These are phyloP conservation scores for Shiraia sp. DNA, from an alignment of 2,329 filamentous ascomycete species.

Conservation along the genomic window DNA sequence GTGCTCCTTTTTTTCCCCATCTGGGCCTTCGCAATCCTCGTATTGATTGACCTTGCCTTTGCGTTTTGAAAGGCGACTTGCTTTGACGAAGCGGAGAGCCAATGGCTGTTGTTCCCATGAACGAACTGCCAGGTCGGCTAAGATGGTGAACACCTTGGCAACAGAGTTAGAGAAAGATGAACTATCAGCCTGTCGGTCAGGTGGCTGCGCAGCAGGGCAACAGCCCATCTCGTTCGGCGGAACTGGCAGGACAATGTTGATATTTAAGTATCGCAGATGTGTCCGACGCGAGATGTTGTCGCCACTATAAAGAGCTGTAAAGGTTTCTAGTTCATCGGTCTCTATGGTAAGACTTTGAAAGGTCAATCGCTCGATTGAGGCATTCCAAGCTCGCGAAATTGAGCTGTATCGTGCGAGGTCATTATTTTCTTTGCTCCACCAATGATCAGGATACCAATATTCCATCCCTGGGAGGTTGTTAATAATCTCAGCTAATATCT, in stretches of 20 bases:
- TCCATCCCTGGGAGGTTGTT: neutral
- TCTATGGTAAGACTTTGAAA: slow-evolving; percentile 2
- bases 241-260: slow-evolving; percentile 3
- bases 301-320: slow-evolving; percentile 5
- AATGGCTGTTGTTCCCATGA: neutral
- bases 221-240: slow-evolving; percentile 1
- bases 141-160: slow-evolving; percentile 3
- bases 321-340: slow-evolving; percentile 7
- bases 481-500: slow-evolving; percentile 8
- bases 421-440: too few species aligned
- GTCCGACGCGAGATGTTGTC: slow-evolving; percentile 4
- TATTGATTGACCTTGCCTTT: neutral
- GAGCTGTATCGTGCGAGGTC: slow-evolving; percentile 3
- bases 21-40: neutral
- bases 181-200: slow-evolving; percentile 8
- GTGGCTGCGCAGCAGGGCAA: neutral
- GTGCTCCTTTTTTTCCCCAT: neutral
- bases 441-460: too few species aligned
- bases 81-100: neutral
- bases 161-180: slow-evolving; percentile 2
- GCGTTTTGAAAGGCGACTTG: neutral
- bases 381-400: slow-evolving; percentile 9
- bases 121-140: slow-evolving; percentile 1
- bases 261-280: neutral
- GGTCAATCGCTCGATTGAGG: slow-evolving; percentile 6